phyloP scores from a whole-genome alignment of 192 early-diverging fungal genomes.

The Dissophora ornata region DNA sequence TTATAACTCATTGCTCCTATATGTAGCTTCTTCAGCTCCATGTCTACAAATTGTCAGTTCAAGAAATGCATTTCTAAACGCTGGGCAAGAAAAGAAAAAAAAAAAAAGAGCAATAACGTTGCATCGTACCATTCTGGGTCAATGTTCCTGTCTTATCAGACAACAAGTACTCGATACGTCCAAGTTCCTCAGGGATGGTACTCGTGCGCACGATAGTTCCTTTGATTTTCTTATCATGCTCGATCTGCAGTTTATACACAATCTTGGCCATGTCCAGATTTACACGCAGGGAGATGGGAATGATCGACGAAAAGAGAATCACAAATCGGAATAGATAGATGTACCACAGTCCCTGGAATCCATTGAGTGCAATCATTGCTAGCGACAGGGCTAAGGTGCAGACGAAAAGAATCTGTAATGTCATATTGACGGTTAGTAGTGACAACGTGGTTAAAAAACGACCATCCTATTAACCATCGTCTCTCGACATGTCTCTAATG shows the following conservation, averaged over 20 bases:
- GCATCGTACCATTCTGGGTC: slow-evolving; percentile 91
- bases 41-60: too few species aligned
- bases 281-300: slow-evolving; percentile 93
- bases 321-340: slow-evolving; percentile 93
- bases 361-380: slow-evolving; percentile 88
- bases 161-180: slow-evolving; percentile 91
- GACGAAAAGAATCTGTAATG: slow-evolving; percentile 80
- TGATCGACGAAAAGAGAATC: slow-evolving; percentile 95
- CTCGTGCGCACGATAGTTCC: slow-evolving; percentile 92
- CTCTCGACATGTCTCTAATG: too few species aligned
- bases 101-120: too few species aligned
- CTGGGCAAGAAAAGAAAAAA: too few species aligned
- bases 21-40: slow-evolving; percentile 95
- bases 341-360: slow-evolving; percentile 91
- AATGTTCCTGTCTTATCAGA: slow-evolving; percentile 97
- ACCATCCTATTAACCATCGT: too few species aligned
- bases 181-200: slow-evolving; percentile 96
- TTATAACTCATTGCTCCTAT: slow-evolving; percentile 96
- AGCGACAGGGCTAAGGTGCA: slow-evolving; percentile 88
- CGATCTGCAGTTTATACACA: slow-evolving; percentile 90
- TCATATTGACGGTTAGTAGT: neutral
- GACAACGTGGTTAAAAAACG: too few species aligned
- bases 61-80: too few species aligned
- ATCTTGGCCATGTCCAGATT: slow-evolving; percentile 98
- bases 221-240: slow-evolving; percentile 84